Evolutionary conservation across 805 yeast genomes (phyloP).

Genomic region (Saturnispora serradocipensis): DNA sequence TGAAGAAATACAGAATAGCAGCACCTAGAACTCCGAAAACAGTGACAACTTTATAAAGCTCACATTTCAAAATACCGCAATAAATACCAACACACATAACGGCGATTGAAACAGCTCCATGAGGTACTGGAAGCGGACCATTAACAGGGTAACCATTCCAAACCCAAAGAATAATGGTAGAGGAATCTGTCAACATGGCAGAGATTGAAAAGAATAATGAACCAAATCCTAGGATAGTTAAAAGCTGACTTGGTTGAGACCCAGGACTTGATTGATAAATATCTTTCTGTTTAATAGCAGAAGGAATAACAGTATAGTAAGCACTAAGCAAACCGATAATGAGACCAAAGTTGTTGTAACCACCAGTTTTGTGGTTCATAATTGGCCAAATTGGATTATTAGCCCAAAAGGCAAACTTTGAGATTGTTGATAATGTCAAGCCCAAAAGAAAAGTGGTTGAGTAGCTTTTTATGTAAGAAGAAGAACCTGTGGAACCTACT

Average conservation of each 20-base stretch:
- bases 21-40: conserved; percentile 41
- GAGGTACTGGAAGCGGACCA: conserved; percentile 84
- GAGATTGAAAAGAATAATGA: conserved; percentile 62
- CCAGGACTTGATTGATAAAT: neutral
- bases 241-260: conserved; percentile 21
- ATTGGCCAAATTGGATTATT: conserved; percentile 97
- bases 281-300: neutral
- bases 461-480: conserved; percentile 30
- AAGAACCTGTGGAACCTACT: conserved; percentile 26
- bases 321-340: conserved; percentile 56
- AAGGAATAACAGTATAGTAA: conserved; percentile 37
- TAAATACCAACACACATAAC: conserved; percentile 51
- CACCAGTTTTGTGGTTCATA: conserved; percentile 79
- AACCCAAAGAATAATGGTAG: conserved; percentile 85
- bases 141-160: conserved; percentile 91
- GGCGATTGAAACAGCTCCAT: conserved; percentile 58
- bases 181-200: conserved; percentile 73
- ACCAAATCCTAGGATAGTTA: conserved; percentile 66
- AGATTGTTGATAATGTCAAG: conserved; percentile 57
- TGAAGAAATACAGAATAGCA: conserved; percentile 37
- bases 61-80: conserved; percentile 31
- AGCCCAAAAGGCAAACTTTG: conserved; percentile 68
- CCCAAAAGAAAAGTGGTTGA: conserved; percentile 61
- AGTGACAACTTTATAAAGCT: conserved; percentile 15
- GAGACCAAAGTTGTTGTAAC: conserved; percentile 67